Base-by-base conservation (phyloP, 164 flowering plant species). In the Liriodendron chinense region DNA sequence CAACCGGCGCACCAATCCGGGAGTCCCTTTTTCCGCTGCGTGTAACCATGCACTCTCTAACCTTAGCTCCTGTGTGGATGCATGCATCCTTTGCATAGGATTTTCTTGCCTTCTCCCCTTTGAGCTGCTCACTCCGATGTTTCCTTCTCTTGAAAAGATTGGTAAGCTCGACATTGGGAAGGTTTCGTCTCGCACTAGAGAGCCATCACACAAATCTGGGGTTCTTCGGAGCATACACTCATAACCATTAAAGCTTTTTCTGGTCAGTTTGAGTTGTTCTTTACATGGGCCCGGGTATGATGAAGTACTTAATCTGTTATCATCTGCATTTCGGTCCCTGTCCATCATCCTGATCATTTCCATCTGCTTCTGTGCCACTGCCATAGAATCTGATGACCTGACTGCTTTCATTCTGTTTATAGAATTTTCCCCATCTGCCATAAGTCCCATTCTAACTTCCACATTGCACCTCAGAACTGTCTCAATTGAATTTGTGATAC, bases 11-110 rank as follows among this genome's bases (percentile, higher is more conserved):
- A 85, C 61, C 22, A 93, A 86, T 20, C 85, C 88, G 63, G 93
- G 89, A 9, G 92, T 86, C 23, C 93, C 92, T 80, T 89, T 90
- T 80, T 96, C 99, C 47, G 81, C 86, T 70, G 90, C 86, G 77
- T 94, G 98, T 74, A 94, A 75, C 98, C 98, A 94, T 24, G 97
- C 98, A 71, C 93, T 90, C 83, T 94, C 98, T 70, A 94, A 74
- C 76, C 92, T 88, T 82, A 92, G 95, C 78, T 90, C 98, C 68
- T 85, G 89, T 28, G 91, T 90, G 25, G 90, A 88, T 67, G 90
- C 89, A 79, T 92, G 90, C 71, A 89, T 91, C 81, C 95, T 87
- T 81, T 87, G 88, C 86, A 84, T 81, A 13, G 94, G 92, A 43
- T 82, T 81, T 72, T 80, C 90, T 61, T 80, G 83, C 72, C 77